These are phyloP conservation scores for Coffea humblotiana DNA, from an alignment of 305 asterid genomes.

Conservation along the genomic window DNA sequence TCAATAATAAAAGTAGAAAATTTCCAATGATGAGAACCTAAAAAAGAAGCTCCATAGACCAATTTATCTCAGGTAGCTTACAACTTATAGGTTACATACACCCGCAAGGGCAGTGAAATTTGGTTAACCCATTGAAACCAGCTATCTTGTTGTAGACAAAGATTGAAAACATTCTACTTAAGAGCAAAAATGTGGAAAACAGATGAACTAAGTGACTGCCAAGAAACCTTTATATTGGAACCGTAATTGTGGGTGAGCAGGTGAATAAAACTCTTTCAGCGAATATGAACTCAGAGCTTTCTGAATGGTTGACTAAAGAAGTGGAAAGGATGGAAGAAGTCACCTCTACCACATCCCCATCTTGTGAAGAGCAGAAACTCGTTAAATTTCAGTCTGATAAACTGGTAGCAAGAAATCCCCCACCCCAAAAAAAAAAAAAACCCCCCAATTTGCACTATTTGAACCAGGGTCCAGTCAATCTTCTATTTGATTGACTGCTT, in stretches of 20 bases:
- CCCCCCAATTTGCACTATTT: too few species aligned
- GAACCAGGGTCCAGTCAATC: too few species aligned
- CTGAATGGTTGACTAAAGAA: not conserved
- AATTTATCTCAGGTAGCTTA: not conserved
- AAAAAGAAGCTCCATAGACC: not conserved
- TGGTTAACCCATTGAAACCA: not conserved
- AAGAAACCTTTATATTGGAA: not conserved
- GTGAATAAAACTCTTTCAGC: not conserved
- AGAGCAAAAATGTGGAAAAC: not conserved
- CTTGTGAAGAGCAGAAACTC: not conserved
- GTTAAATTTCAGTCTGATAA: not conserved
- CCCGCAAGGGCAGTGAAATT: not conserved
- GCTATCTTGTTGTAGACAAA: not conserved
- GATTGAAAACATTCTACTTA: not conserved
- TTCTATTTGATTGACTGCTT: too few species aligned
- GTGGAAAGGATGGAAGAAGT: not conserved
- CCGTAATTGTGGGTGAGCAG: not conserved
- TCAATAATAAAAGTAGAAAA: not conserved
- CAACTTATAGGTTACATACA: not conserved
- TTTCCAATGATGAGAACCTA: not conserved
- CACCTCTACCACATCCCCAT: not conserved
- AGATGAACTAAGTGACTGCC: too few species aligned
- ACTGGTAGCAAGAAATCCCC: not conserved
- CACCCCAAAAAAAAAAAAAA: too few species aligned
- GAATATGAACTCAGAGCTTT: not conserved